Evolutionary conservation across 768 basidiomycete genomes (phyloP), one percentile per base, ranked within the genome.

Genomic region (Terana coerulea): DNA sequence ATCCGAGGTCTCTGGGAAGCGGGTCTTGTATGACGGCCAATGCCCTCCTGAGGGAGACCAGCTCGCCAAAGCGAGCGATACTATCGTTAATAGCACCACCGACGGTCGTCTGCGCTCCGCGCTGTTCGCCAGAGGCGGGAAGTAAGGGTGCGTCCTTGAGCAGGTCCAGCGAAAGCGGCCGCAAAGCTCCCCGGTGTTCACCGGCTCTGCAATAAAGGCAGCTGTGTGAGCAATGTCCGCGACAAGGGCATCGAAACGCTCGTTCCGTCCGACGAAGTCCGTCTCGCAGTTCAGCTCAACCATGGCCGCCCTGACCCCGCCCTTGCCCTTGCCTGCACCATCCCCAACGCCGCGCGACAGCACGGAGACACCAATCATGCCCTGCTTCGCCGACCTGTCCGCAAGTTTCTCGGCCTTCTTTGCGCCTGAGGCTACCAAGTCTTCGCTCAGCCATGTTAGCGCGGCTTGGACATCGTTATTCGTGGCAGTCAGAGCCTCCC

Each of bases 241-340:
- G 11, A 88, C 86, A 33, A 95, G 78, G 48, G 76, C 75, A 14
- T 81, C 75, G 61, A 98, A 98, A 11, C 92, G 73, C 52, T 86
- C 80, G 60, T 91, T 95, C 57, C 90, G 72, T 21, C 84, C 91
- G 25, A 98, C 95, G 64, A 97, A 98, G 71, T 98, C 95, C 47
- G 95, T 97, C 72, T 98, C 95, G 72, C 95, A 98, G 59, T 91
- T 91, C 54, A 97, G 74, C 68, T 98, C 95, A 51, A 98, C 73
- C 79, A 97, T 88, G 17, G 87, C 84, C 10, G 88, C 92, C 31
- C 90, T 80, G 30, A 89, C 69, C 31, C 58, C 56, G 31, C 62
- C 70, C 10, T 58, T 64, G 41, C 61, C 65, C 29, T 69, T 57
- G 15, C 74, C 75, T 19, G 52, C 31, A 1, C 46, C 47, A 21